These are phyloP conservation scores for Fusarium virguliforme DNA, from an alignment of 2,329 filamentous ascomycete genomes.

Conservation along the genomic window DNA sequence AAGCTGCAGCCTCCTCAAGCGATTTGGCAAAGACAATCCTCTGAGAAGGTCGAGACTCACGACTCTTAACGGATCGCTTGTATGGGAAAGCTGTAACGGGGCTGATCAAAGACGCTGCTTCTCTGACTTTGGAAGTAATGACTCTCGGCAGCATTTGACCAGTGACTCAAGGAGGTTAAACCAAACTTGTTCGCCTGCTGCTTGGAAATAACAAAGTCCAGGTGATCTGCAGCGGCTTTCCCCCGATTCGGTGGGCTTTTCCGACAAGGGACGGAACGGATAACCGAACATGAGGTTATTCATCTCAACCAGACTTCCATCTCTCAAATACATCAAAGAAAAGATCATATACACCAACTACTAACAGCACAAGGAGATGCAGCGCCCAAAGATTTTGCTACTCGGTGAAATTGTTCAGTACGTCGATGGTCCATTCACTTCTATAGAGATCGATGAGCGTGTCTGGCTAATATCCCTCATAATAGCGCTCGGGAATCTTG, in stretches of 20 bases:
- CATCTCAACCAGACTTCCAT: not conserved
- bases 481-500: not conserved
- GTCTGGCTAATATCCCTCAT: not conserved
- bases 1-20: too few relatives aligned
- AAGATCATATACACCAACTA: too few relatives aligned
- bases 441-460: not conserved
- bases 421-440: not conserved
- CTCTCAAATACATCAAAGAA: not conserved
- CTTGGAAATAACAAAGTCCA: too few relatives aligned
- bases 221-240: not conserved
- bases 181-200: too few relatives aligned
- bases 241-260: not conserved
- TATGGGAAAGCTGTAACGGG: too few relatives aligned
- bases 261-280: not conserved
- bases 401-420: slow-evolving; percentile 5
- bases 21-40: too few relatives aligned
- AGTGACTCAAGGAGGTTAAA: too few relatives aligned
- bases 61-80: too few relatives aligned
- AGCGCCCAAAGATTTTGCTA: not conserved
- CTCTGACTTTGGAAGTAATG: too few relatives aligned
- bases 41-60: too few relatives aligned
- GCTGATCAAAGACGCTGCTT: too few relatives aligned
- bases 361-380: not conserved
- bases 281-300: not conserved
- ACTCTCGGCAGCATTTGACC: too few relatives aligned